A percentile compares a stretch with the other conserved stretches of the same genome.
Evolutionary conservation across 225 moss, liverwort and hornwort species (phyloP).

Genomic region (Pleurozium schreberi): DNA sequence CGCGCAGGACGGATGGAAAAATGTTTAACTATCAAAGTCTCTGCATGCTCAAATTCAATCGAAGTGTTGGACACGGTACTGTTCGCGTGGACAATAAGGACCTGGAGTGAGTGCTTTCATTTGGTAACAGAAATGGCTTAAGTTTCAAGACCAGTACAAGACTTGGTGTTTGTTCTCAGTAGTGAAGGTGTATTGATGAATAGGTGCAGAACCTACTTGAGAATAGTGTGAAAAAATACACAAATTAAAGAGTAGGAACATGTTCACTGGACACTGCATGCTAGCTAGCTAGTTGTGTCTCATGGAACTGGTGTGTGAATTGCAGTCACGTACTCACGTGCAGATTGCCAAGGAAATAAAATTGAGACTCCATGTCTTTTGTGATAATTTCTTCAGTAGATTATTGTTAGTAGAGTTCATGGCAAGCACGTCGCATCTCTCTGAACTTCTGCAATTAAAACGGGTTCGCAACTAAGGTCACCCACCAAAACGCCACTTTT

Average conservation of each 20-base stretch:
- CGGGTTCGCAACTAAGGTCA: background rate
- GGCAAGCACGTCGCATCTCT: background rate
- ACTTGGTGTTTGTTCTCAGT: background rate
- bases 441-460: background rate
- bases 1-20: no score
- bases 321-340: background rate
- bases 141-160: background rate
- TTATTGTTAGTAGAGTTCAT: background rate
- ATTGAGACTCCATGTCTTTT: background rate
- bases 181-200: no score
- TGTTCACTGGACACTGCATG: background rate
- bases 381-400: background rate
- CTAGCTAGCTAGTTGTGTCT: background rate
- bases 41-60: background rate
- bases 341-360: background rate
- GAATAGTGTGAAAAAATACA: background rate
- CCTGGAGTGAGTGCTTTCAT: background rate
- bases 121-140: background rate
- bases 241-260: background rate
- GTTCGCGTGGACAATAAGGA: background rate
- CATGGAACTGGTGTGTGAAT: background rate
- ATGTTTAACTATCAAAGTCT: no score
- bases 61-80: background rate
- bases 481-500: background rate
- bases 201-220: background rate